Evolutionary conservation across 345 rosid species (phyloP), one percentile per base, ranked within the genome.

Genomic region (Lepidium africanum): DNA sequence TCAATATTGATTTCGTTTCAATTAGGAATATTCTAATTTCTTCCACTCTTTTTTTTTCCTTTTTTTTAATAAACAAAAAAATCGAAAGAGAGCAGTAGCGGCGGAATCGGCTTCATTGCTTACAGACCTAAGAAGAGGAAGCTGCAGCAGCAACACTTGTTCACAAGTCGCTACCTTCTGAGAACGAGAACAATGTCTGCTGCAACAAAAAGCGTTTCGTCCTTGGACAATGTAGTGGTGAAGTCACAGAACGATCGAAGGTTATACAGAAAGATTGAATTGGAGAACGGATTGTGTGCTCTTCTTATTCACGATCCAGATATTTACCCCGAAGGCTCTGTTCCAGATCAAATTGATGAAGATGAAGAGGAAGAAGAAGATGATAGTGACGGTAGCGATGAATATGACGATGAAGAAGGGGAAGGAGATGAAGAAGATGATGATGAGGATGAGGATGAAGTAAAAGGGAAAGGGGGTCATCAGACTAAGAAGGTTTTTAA

Each of bases 301-400:
- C 78, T 94, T 72, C 90, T 94, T 48, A 82, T 94, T 69, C 97
- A 94, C 77, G 99, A 94, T 81, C 97, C 99, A 32, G 93, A 91
- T 82, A 89, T 91, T 74, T 89, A 81, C 60, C 76, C 84, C 13
- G 81, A 79, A 43, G 84, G 84, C 33, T 27, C 74, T 74, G 67
- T 72, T 39, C 59, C 67, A 1, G 30, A 14, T 13, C 75, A 67
- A 19, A 49, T 23, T 1, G 84, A 76, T 5, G 80, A 74, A 1
- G 83, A 74, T 0, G 85, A 75, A 0, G 82, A 63, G 0, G 83
- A 72, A 2, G 84, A 77, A 0, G 81, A 48, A 0, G 83, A 78
- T 0, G 92, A 70, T 0, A 85, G 77, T 0, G 86, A 69, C 0
- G 86, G 67, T 0, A 80, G 67, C 0, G 78, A 60, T 0, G 90